Evolutionary conservation across 345 rosid species (phyloP).

Genomic region (Aquilaria yunnanensis): DNA sequence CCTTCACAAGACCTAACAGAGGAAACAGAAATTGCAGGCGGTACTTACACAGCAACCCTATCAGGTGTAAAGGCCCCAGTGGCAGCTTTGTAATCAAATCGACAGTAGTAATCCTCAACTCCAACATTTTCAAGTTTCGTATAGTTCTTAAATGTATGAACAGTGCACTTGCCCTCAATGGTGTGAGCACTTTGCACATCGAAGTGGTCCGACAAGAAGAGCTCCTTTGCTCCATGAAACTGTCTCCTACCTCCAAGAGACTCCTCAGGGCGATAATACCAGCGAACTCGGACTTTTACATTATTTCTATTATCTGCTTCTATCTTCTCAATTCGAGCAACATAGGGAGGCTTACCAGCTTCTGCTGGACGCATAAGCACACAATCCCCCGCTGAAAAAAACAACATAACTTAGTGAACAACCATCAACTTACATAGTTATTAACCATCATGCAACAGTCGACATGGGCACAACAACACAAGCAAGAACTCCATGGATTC

Average conservation of each 20-base stretch:
- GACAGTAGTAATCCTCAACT: slow-evolving; percentile 72
- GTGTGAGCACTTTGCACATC: slow-evolving; percentile 82
- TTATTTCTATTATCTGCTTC: slow-evolving; percentile 62
- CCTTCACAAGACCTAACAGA: slow-evolving; percentile 8
- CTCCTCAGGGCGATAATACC: slow-evolving; percentile 93
- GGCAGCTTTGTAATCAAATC: slow-evolving; percentile 84
- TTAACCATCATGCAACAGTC: too few relatives aligned
- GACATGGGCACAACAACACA: too few relatives aligned
- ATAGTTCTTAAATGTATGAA: slow-evolving; percentile 72
- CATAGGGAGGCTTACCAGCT: slow-evolving; percentile 66
- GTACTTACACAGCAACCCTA: slow-evolving; percentile 86
- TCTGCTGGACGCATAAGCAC: slow-evolving; percentile 85
- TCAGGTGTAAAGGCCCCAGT: slow-evolving; percentile 83
- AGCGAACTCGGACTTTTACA: slow-evolving; percentile 65
- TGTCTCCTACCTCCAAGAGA: slow-evolving; percentile 77
- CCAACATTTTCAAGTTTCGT: slow-evolving; percentile 75
- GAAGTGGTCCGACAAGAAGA: slow-evolving; percentile 77
- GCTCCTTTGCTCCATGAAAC: slow-evolving; percentile 91
- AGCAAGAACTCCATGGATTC: too few relatives aligned
- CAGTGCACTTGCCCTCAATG: slow-evolving; percentile 79
- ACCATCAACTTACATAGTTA: too few relatives aligned
- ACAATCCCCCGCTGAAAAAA: slow-evolving; percentile 62
- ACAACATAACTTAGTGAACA: too few relatives aligned
- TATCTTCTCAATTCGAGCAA: slow-evolving; percentile 75
- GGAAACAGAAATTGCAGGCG: neutral